phyloP scores from a whole-genome alignment of 2,329 filamentous ascomycete species.

The Nothomitra cinnamomea region DNA sequence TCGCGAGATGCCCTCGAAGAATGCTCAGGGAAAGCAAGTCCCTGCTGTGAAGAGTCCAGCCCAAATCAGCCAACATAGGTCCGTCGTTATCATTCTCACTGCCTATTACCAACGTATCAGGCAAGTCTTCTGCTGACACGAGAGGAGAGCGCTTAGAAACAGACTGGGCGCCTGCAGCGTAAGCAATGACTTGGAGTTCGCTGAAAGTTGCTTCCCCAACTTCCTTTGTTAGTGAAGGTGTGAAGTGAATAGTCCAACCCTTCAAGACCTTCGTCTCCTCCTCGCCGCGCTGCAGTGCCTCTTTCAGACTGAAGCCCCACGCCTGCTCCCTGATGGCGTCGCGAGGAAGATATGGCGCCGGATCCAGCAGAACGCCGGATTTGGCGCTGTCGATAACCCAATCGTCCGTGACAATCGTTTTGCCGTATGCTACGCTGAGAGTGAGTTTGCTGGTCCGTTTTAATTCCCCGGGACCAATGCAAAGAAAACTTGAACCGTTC shows the following conservation, averaged over 20 bases:
- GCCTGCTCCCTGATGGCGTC: slow-evolving; percentile 20
- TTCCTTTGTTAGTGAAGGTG: slow-evolving; percentile 21
- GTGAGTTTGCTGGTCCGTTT: slow-evolving; percentile 29
- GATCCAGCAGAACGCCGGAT: slow-evolving; percentile 20
- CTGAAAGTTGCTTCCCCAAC: slow-evolving; percentile 20
- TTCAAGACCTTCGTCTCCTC: slow-evolving; percentile 17
- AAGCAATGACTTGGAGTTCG: slow-evolving; percentile 23
- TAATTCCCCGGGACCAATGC: slow-evolving; percentile 23
- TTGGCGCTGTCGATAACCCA: slow-evolving; percentile 27
- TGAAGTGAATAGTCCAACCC: slow-evolving; percentile 20
- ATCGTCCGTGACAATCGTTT: slow-evolving; percentile 28
- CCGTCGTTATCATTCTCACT: slow-evolving; percentile 22
- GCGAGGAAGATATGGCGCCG: slow-evolving; percentile 19
- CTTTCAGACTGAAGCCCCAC: slow-evolving; percentile 21
- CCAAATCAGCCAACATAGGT: slow-evolving; percentile 17
- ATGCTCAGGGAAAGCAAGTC: slow-evolving; percentile 27
- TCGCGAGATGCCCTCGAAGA: slow-evolving; percentile 24
- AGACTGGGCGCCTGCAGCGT: slow-evolving; percentile 21
- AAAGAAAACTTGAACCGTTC: slow-evolving; percentile 12
- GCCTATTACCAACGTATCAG: slow-evolving; percentile 22
- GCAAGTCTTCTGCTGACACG: slow-evolving; percentile 12
- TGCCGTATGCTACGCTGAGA: slow-evolving; percentile 24
- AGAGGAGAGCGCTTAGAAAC: slow-evolving; percentile 15
- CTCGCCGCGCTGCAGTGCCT: slow-evolving; percentile 15
- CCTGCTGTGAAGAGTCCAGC: slow-evolving; percentile 23